Evolutionary conservation across 2,329 filamentous ascomycete genomes (phyloP), one percentile per base, ranked within the genome.

Genomic region (Trichoderma gracile): DNA sequence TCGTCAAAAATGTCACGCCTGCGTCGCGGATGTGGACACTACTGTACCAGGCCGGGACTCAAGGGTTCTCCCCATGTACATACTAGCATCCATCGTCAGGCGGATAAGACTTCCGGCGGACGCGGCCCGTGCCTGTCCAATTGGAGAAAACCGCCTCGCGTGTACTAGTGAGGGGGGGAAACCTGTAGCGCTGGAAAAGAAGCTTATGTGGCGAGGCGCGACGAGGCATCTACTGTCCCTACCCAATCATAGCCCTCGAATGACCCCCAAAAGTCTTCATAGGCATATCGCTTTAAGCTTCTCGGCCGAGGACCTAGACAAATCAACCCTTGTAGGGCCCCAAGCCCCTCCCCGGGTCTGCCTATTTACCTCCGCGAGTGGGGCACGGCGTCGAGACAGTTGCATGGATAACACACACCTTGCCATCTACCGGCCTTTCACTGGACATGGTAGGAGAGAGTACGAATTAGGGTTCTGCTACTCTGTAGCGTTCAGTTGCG

Each of bases 121-220:
- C 47, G 23, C 57, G 57, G 57, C 46, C 57, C 38, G 38, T 61
- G 47, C 33, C 21, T n/a, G 17, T 30, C 47, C 23, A 27, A 6
- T 27, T 27, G 57, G 40, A 43, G 25, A 25, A 43, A 53, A 14
- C 27, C 30, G 46, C 47, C 47, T 21, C 33, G 30, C 57, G 23
- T 21, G 25, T 21, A n/a, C n/a, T n/a, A n/a, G n/a, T 43, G 46
- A 43, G 38, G 57, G 23, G 23, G 38, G 25, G 25, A 5, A 60
- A 49, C 42, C 12, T 19, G 19, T 27, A 46, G 45, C 45, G 30
- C 30, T 59, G 17, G 33, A 40, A 47, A 59, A 25, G 56, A 14
- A 57, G 54, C 27, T 59, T 59, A 49, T 49, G 45, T 49, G 40
- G 56, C 56, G 45, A 49, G 23, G 30, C 23, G 25, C 27, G 25